These are phyloP conservation scores for Echites panduratus DNA, from an alignment of 257 asterid genomes.

Conservation along the genomic window DNA sequence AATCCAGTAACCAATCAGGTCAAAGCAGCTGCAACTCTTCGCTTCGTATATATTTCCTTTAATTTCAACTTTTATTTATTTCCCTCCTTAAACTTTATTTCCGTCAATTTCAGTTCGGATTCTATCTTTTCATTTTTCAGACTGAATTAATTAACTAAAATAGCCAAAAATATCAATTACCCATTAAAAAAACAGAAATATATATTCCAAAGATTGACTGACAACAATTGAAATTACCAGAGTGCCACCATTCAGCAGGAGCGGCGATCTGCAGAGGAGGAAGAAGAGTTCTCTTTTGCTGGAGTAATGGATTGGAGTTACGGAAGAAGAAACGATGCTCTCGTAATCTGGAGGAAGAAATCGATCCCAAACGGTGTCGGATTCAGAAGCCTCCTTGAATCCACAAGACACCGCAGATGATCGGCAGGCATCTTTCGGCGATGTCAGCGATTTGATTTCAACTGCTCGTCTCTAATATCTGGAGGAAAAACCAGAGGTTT, in stretches of 20 bases:
- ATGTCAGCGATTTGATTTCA: not conserved
- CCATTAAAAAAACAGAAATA: too few relatives aligned
- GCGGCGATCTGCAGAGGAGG: slow-evolving; percentile 1
- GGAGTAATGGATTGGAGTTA: not conserved
- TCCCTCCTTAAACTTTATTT: too few relatives aligned
- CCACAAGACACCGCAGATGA: slow-evolving; percentile 13
- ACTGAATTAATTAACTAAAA: too few relatives aligned
- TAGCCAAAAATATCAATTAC: too few relatives aligned
- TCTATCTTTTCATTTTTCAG: too few relatives aligned
- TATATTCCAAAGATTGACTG: not conserved
- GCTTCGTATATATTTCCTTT: too few relatives aligned
- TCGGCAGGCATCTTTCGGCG: slow-evolving; percentile 20
- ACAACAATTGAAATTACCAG: not conserved
- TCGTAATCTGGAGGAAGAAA: slow-evolving; percentile 14
- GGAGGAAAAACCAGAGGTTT: too few relatives aligned
- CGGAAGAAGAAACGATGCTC: slow-evolving; percentile 3
- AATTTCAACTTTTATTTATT: too few relatives aligned
- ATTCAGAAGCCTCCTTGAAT: slow-evolving; percentile 27
- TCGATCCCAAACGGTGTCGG: slow-evolving; percentile 25
- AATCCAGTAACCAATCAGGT: too few relatives aligned
- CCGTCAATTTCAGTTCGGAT: too few relatives aligned
- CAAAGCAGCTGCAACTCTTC: too few relatives aligned
- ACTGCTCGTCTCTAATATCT: too few relatives aligned
- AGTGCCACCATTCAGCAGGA: slow-evolving; percentile 10
- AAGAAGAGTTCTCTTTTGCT: slow-evolving; percentile 3